Evolutionary conservation across 441 rosid species (phyloP).

Genomic region (Euphorbia neoarborescens): DNA sequence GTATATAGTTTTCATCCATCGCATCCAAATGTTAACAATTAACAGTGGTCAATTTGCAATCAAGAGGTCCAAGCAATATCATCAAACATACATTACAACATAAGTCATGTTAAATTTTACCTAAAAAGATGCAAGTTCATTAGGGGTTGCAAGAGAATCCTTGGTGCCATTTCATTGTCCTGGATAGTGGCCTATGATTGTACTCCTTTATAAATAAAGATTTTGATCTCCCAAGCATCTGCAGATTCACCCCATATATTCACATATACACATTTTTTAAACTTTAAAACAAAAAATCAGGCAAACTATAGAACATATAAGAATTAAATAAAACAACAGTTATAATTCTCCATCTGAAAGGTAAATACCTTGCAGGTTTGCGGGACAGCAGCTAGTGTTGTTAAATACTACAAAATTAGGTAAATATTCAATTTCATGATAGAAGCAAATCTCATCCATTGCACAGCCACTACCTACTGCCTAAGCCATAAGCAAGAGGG

Average conservation of each 20-base stretch:
- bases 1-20: background rate
- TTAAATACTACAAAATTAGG: too few relatives aligned
- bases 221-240: slow-evolving; percentile 87
- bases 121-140: slow-evolving; percentile 80
- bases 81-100: background rate
- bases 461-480: too few relatives aligned
- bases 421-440: too few relatives aligned
- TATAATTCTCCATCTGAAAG: background rate
- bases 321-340: slow-evolving; percentile 5
- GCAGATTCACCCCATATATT: slow-evolving; percentile 23
- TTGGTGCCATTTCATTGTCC: too few relatives aligned
- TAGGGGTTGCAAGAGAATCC: slow-evolving; percentile 74
- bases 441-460: too few relatives aligned
- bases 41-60: background rate
- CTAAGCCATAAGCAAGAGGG: too few relatives aligned
- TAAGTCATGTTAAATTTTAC: slow-evolving; percentile 28
- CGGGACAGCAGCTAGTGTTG: too few relatives aligned
- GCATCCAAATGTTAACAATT: background rate
- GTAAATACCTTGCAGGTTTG: too few relatives aligned
- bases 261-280: slow-evolving; percentile 5
- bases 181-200: slow-evolving; percentile 80
- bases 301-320: background rate
- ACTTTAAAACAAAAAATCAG: slow-evolving; percentile 8
- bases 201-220: slow-evolving; percentile 84
- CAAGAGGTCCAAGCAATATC: background rate